These are phyloP conservation scores for Tribonema minus DNA, from an alignment of 108 stramenopile species.

Conservation along the genomic window DNA sequence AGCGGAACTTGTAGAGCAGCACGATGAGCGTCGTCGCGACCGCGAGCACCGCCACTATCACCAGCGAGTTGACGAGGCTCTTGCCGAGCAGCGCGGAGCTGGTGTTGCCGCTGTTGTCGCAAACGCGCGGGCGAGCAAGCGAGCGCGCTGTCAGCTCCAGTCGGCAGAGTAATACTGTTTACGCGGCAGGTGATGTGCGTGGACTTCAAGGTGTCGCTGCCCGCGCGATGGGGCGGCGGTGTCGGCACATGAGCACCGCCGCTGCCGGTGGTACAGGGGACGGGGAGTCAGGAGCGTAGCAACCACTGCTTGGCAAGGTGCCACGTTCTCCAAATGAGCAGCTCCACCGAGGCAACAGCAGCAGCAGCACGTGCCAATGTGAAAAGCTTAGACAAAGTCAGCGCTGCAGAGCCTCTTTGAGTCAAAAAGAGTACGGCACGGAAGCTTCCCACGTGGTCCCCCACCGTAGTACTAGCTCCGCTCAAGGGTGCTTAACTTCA, in stretches of 20 bases:
- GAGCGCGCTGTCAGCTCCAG: background rate
- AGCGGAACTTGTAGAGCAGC: slow-evolving; percentile 76
- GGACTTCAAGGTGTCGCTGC: background rate
- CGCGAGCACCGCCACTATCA: slow-evolving; percentile 74
- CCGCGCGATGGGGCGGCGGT: background rate
- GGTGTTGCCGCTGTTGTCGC: slow-evolving; percentile 54
- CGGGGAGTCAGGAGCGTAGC: too few relatives aligned
- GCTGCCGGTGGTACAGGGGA: background rate
- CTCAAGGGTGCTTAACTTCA: too few relatives aligned
- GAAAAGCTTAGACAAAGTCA: too few relatives aligned
- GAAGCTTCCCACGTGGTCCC: too few relatives aligned
- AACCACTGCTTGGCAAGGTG: too few relatives aligned
- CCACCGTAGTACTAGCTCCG: too few relatives aligned
- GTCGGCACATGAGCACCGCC: background rate
- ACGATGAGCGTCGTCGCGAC: slow-evolving; percentile 83
- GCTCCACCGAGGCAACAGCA: too few relatives aligned
- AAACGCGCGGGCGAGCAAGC: slow-evolving; percentile 4
- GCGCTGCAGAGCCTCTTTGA: too few relatives aligned
- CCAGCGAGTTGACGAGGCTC: slow-evolving; percentile 76
- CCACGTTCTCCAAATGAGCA: too few relatives aligned
- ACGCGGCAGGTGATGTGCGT: background rate
- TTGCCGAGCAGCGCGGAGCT: slow-evolving; percentile 61
- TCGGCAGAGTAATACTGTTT: too few relatives aligned
- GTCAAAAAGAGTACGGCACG: too few relatives aligned
- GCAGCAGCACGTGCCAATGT: too few relatives aligned